Conservation (phyloP, 2,329 filamentous ascomycete genomes). For the Xylaria sp. region DNA sequence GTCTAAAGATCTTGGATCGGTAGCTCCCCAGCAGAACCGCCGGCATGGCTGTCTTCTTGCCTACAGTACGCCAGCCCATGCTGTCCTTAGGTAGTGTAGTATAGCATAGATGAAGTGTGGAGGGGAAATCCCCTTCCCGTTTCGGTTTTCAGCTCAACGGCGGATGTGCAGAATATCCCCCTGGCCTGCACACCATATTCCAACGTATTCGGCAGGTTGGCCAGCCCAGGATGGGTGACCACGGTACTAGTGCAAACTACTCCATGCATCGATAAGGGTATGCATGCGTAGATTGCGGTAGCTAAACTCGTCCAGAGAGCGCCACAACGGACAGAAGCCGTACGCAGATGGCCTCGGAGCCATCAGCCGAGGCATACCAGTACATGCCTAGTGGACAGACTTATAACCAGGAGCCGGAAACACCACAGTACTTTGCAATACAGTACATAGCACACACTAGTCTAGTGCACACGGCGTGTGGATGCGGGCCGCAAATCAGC, state of each 20-base stretch:
- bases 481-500: constrained; percentile 27
- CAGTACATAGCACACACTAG: not conserved
- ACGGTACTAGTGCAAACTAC: not conserved
- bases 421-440: not conserved
- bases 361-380: constrained; percentile 20
- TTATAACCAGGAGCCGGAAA: too few relatives aligned
- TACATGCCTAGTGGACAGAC: not conserved
- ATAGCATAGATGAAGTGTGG: not conserved
- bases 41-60: constrained; percentile 13
- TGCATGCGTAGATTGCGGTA: constrained; percentile 13
- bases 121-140: constrained; percentile 13
- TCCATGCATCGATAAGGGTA: constrained; percentile 17
- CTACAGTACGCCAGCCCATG: not conserved
- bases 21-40: not conserved
- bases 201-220: constrained; percentile 19
- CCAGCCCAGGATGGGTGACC: constrained; percentile 1
- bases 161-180: constrained; percentile 4
- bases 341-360: constrained; percentile 1
- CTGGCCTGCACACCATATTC: constrained; percentile 11
- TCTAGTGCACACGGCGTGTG: constrained; percentile 10
- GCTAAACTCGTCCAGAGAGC: constrained; percentile 14
- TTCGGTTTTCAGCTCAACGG: constrained; percentile 24
- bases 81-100: too few relatives aligned
- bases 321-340: constrained; percentile 18
- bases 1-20: constrained; percentile 9